Evolutionary conservation across 208 protist species (phyloP).

Genomic region (Acanthamoeba castellanii): DNA sequence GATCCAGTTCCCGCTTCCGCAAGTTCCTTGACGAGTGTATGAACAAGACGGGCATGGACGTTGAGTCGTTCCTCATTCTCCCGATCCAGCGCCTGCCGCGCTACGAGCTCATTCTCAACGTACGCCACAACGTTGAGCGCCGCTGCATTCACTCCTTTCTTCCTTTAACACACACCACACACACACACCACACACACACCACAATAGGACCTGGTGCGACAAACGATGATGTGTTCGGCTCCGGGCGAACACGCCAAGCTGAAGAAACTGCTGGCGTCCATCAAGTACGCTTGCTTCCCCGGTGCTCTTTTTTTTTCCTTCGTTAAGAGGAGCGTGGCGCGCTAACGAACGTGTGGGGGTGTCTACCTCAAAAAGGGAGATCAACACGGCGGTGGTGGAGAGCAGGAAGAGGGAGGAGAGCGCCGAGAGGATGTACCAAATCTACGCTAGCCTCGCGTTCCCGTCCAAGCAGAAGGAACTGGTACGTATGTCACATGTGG

Average conservation of each 20-base stretch:
- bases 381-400: slow-evolving; percentile 67
- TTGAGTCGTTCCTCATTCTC: slow-evolving; percentile 36
- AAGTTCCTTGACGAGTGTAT: slow-evolving; percentile 38
- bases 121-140: background rate
- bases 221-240: slow-evolving; percentile 3
- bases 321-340: no score
- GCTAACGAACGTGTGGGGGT: background rate
- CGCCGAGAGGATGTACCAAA: slow-evolving; percentile 44
- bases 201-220: background rate
- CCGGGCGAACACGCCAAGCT: background rate
- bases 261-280: background rate
- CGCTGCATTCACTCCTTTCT: no score
- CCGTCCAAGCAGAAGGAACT: slow-evolving; percentile 26
- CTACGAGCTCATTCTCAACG: slow-evolving; percentile 40
- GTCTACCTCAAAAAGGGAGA: slow-evolving; percentile 10
- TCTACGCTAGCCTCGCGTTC: slow-evolving; percentile 49
- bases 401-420: slow-evolving; percentile 58
- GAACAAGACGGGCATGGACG: slow-evolving; percentile 37
- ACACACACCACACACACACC: background rate
- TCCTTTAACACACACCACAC: no score
- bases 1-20: background rate
- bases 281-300: background rate
- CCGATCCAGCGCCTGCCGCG: slow-evolving; percentile 42
- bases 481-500: background rate
- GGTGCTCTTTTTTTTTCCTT: background rate